Conservation (phyloP, 2,329 filamentous ascomycete species). For the Microsporum audouinii region DNA sequence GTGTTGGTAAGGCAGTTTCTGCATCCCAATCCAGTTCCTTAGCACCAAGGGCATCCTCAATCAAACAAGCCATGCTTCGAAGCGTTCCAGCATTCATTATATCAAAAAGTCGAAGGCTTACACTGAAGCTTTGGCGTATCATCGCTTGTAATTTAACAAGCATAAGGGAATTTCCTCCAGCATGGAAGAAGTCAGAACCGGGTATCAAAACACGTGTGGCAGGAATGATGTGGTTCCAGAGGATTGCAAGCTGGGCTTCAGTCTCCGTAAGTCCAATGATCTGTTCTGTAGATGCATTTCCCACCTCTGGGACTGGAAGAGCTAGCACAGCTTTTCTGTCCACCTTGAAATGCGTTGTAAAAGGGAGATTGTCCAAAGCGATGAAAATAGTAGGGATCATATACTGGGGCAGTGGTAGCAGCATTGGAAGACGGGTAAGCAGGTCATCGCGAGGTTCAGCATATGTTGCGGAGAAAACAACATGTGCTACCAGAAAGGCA, state of each 20-base stretch:
- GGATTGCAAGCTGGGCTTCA: not conserved
- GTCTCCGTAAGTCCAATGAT: not conserved
- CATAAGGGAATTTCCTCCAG: constrained; percentile 23
- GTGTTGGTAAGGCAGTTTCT: not conserved
- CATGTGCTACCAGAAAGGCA: constrained; percentile 6
- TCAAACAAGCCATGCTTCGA: not conserved
- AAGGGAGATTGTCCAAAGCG: constrained; percentile 6
- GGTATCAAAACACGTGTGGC: not conserved
- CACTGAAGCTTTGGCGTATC: constrained; percentile 26
- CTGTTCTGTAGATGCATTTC: not conserved
- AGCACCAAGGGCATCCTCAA: not conserved
- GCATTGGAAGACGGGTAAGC: not conserved
- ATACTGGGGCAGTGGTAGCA: constrained; percentile 10
- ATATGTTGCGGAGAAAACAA: not conserved
- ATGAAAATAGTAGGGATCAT: constrained; percentile 10
- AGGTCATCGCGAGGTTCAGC: not conserved
- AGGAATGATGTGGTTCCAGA: constrained; percentile 7
- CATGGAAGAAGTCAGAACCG: constrained; percentile 16
- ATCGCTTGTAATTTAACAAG: constrained; percentile 24
- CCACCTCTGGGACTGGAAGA: constrained; percentile 7
- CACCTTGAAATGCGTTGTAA: constrained; percentile 8
- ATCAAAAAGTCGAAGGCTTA: constrained; percentile 24
- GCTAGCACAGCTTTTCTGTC: constrained; percentile 6
- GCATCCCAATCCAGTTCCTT: not conserved
- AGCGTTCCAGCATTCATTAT: constrained; percentile 33